A percentile compares a stretch with the other conserved stretches of the same genome.
These are phyloP conservation scores for Colletotrichum paranaense DNA, from an alignment of 2,329 filamentous ascomycete genomes.

Conservation along the genomic window DNA sequence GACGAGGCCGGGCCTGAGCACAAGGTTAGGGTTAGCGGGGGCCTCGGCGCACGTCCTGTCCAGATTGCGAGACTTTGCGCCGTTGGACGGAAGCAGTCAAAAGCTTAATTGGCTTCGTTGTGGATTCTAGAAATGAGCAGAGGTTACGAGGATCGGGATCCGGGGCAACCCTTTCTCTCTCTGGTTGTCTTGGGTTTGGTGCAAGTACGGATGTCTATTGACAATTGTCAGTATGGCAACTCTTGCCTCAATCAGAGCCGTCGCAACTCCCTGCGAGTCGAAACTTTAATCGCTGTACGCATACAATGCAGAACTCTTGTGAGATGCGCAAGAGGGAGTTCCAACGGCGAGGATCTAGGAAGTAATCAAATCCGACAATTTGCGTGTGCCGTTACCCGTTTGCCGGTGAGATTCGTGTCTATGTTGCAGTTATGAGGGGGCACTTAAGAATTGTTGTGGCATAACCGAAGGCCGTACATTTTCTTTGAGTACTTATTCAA, in stretches of 20 bases:
- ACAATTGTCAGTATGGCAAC: neutral
- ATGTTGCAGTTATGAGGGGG: neutral
- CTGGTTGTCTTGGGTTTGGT: too few relatives aligned
- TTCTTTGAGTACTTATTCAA: neutral
- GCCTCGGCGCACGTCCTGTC: neutral
- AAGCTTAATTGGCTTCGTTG: constrained; percentile 17
- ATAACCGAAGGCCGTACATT: too few relatives aligned
- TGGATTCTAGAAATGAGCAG: neutral
- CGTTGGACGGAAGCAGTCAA: neutral
- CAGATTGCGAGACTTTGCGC: neutral
- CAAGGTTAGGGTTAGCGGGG: neutral
- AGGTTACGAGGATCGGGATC: neutral
- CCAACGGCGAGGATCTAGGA: neutral
- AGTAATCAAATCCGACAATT: neutral
- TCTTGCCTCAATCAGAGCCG: neutral
- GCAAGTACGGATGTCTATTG: too few relatives aligned
- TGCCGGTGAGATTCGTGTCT: neutral
- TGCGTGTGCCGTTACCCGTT: neutral
- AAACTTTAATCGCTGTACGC: neutral
- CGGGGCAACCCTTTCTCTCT: neutral
- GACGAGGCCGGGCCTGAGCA: neutral
- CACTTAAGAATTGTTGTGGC: neutral
- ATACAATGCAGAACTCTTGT: neutral
- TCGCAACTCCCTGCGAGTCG: neutral
- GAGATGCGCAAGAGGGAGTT: neutral